These are phyloP conservation scores for Cystobasidium pallidum DNA, from an alignment of 1,284 basidiomycete genomes.

Conservation along the genomic window DNA sequence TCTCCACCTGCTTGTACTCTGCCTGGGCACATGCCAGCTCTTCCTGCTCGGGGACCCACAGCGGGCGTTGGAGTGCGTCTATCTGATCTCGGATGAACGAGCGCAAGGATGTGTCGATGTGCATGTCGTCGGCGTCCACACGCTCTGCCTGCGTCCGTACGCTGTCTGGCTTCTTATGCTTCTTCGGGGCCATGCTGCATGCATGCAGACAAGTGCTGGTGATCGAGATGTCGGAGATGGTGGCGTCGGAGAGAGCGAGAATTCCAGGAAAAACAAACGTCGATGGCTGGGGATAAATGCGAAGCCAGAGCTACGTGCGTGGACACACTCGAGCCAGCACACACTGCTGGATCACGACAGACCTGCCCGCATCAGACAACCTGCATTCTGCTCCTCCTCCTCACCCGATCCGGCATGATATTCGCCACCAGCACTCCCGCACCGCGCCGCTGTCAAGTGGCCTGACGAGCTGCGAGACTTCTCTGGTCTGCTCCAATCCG, in stretches of 20 bases:
- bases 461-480: neutral
- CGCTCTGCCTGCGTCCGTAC: constrained; percentile 19
- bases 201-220: neutral
- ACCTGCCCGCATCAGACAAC: too few relatives aligned
- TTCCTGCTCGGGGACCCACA: constrained; percentile 9
- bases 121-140: neutral
- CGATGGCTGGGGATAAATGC: too few relatives aligned
- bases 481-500: too few relatives aligned
- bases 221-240: constrained; percentile 5
- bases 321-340: too few relatives aligned
- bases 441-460: too few relatives aligned
- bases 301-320: too few relatives aligned
- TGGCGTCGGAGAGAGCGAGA: neutral
- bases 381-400: too few relatives aligned
- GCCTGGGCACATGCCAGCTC: neutral
- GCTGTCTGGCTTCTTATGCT: constrained; percentile 2
- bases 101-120: neutral
- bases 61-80: constrained; percentile 3
- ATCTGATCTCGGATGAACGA: constrained; percentile 38
- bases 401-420: neutral
- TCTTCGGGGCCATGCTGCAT: neutral
- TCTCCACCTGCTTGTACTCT: constrained; percentile 21
- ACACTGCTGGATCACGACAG: too few relatives aligned
- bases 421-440: too few relatives aligned
- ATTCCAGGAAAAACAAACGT: neutral